Conservation (phyloP, 1,139 yeast species). For the Saccharomycopsis phalli region DNA sequence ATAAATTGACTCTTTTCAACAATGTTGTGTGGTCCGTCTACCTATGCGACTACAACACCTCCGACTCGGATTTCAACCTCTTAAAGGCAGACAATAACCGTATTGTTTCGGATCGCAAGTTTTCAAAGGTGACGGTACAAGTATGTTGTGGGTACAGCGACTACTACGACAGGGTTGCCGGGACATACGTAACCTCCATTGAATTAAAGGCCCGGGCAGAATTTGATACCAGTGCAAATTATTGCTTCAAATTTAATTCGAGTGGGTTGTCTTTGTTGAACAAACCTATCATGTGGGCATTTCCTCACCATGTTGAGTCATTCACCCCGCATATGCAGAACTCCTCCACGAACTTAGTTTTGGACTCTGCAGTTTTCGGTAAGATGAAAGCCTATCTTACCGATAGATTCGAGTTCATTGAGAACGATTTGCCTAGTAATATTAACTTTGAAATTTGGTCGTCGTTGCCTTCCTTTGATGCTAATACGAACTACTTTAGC, state of each 20-base stretch:
- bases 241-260: conserved; percentile 31
- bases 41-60: conserved; percentile 27
- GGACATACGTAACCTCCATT: conserved; percentile 33
- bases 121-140: conserved; percentile 13
- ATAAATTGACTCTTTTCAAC: conserved; percentile 32
- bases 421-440: conserved; percentile 39
- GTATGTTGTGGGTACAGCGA: conserved; percentile 32
- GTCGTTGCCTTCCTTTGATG: conserved; percentile 28
- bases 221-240: conserved; percentile 26
- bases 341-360: conserved; percentile 29
- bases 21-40: conserved; percentile 41
- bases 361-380: conserved; percentile 68
- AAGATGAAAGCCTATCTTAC: conserved; percentile 51
- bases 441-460: conserved; percentile 57
- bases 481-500: conserved; percentile 30
- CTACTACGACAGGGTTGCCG: conserved; percentile 49
- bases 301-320: conserved; percentile 60
- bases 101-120: conserved; percentile 25
- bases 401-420: conserved; percentile 38
- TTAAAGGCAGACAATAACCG: conserved; percentile 43
- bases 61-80: conserved; percentile 33
- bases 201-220: conserved; percentile 24
- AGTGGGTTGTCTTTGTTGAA: conserved; percentile 31
- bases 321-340: conserved; percentile 26
- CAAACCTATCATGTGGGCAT: conserved; percentile 38